These are phyloP conservation scores for Cryptococcus maquisensis DNA, from an alignment of 1,284 basidiomycete species.

Conservation along the genomic window DNA sequence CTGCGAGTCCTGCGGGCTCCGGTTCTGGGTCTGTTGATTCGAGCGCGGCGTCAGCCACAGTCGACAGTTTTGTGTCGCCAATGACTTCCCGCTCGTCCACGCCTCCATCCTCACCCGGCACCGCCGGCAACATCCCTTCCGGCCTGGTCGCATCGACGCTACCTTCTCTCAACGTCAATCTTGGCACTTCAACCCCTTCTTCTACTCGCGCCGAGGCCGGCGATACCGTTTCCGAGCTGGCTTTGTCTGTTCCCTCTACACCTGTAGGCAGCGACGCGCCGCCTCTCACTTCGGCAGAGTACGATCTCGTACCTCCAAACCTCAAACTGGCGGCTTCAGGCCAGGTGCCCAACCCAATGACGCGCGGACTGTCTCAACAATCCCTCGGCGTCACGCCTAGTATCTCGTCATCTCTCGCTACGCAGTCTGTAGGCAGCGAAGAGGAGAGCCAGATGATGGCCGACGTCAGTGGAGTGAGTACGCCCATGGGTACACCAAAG, in stretches of 20 bases:
- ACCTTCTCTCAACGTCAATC: slow-evolving; percentile 19
- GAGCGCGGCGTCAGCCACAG: slow-evolving; percentile 18
- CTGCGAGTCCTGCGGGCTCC: slow-evolving; percentile 22
- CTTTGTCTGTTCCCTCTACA: slow-evolving; percentile 36
- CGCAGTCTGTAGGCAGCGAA: slow-evolving; percentile 27
- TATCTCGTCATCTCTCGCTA: slow-evolving; percentile 29
- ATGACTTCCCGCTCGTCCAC: slow-evolving; percentile 29
- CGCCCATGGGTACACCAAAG: slow-evolving; percentile 41
- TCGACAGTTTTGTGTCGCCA: slow-evolving; percentile 24
- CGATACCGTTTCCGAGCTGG: slow-evolving; percentile 30
- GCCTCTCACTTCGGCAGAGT: slow-evolving; percentile 17
- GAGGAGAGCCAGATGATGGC: slow-evolving; percentile 33
- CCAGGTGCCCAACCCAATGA: slow-evolving; percentile 12
- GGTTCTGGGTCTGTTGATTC: slow-evolving; percentile 26
- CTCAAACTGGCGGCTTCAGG: slow-evolving; percentile 27
- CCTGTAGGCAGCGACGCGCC: slow-evolving; percentile 23
- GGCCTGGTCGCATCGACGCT: slow-evolving; percentile 30
- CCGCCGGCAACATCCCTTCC: slow-evolving; percentile 13
- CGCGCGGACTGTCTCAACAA: slow-evolving; percentile 11
- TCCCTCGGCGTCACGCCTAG: slow-evolving; percentile 13
- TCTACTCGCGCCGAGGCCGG: slow-evolving; percentile 44
- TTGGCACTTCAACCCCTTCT: slow-evolving; percentile 39
- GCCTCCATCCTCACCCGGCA: slow-evolving; percentile 24
- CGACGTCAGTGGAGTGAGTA: slow-evolving; percentile 42
- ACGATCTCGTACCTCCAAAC: slow-evolving; percentile 37